phyloP scores from a whole-genome alignment of 2,329 filamentous ascomycete species.

The Ophiocordyceps unilateralis region DNA sequence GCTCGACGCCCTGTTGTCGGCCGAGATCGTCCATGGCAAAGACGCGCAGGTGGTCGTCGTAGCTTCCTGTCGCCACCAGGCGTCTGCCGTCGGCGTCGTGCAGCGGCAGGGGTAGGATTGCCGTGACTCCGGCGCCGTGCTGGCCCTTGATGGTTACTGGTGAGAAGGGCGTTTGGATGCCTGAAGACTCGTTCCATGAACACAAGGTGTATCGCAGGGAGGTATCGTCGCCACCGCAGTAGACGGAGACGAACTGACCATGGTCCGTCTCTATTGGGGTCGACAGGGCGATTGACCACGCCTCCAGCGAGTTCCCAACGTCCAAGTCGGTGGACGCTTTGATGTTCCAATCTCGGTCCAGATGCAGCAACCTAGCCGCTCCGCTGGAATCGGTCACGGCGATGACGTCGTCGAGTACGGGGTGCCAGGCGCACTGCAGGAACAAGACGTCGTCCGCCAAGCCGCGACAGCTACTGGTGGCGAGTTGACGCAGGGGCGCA shows the following conservation, averaged over 20 bases:
- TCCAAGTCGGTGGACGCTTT: conserved; percentile 17
- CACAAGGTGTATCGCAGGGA: conserved; percentile 29
- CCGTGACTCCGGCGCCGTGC: conserved; percentile 73
- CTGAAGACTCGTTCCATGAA: conserved; percentile 4
- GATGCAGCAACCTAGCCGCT: conserved; percentile 36
- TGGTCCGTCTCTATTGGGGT: conserved; percentile 9
- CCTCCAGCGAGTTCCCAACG: conserved; percentile 42
- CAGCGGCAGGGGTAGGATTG: conserved; percentile 54
- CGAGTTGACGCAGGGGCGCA: conserved; percentile 20
- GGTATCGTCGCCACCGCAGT: conserved; percentile 64
- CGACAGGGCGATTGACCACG: conserved; percentile 55
- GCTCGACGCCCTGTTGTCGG: conserved; percentile 21
- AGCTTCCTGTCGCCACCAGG: conserved; percentile 70
- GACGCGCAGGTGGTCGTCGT: conserved; percentile 70
- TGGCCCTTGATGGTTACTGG: conserved; percentile 20
- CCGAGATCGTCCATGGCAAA: conserved; percentile 30
- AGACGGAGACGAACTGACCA: conserved; percentile 22
- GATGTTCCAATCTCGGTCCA: conserved; percentile 25
- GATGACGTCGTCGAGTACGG: conserved; percentile 33
- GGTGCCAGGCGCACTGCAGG: conserved; percentile 60
- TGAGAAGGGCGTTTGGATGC: conserved; percentile 7
- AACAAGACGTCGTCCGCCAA: conserved; percentile 45
- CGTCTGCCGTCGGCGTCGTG: conserved; percentile 24
- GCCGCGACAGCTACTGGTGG: conserved; percentile 26
- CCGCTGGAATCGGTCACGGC: conserved; percentile 58